Evolutionary conservation across 352 stramenopile genomes (phyloP).

Genomic region (Elongisporangium undulatum): DNA sequence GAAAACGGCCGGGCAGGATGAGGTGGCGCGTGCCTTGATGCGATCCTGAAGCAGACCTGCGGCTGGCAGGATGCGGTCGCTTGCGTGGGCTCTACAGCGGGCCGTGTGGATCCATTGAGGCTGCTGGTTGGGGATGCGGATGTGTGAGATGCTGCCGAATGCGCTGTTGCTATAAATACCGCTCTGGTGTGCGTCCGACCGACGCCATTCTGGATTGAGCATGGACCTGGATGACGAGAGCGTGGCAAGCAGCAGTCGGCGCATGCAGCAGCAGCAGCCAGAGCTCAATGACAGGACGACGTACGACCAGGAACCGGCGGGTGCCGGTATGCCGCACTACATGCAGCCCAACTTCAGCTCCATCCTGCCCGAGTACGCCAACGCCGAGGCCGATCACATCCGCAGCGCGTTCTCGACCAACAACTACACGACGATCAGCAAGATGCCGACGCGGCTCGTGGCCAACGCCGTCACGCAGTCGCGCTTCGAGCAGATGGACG

Average conservation of each 20-base stretch:
- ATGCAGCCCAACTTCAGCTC: slow-evolving; percentile 83
- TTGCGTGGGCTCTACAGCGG: background rate
- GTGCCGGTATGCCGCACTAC: slow-evolving; percentile 48
- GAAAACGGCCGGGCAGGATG: background rate
- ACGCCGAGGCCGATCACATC: slow-evolving; percentile 72
- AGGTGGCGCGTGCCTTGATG: background rate
- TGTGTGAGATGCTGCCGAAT: background rate
- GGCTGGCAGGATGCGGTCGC: background rate
- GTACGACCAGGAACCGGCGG: background rate
- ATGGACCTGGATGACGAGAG: background rate
- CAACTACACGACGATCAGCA: slow-evolving; percentile 68
- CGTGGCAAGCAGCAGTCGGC: background rate
- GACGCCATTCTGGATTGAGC: background rate
- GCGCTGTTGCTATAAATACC: background rate
- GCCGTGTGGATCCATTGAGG: background rate
- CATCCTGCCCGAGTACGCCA: slow-evolving; percentile 75
- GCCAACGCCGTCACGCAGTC: slow-evolving; percentile 62
- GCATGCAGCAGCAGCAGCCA: background rate
- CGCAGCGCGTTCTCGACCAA: slow-evolving; percentile 61
- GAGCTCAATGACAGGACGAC: background rate
- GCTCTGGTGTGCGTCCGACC: background rate
- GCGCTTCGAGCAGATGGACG: slow-evolving; percentile 73
- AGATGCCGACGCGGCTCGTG: slow-evolving; percentile 43
- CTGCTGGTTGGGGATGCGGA: background rate
- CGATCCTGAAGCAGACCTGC: too few species aligned